These are phyloP conservation scores for Setaria italica DNA, from an alignment of 202 grass and related monocot genomes.

Conservation along the genomic window DNA sequence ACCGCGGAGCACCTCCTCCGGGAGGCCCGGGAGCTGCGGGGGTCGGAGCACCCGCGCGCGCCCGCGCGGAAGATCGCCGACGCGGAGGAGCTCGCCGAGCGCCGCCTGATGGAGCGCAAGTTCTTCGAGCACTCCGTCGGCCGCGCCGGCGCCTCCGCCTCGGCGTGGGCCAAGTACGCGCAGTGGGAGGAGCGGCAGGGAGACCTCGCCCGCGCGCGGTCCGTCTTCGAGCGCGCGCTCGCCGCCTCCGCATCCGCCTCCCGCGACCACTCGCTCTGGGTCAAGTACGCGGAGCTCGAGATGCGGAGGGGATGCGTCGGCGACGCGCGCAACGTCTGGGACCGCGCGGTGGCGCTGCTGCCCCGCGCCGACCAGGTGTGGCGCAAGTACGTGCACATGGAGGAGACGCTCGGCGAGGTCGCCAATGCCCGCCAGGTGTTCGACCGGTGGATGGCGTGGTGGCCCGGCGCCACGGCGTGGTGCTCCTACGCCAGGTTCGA, in stretches of 20 bases:
- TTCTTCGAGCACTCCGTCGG: conserved; percentile 72
- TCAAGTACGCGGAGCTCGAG: conserved; percentile 91
- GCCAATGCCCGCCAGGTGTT: conserved; percentile 82
- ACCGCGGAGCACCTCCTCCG: conserved; percentile 91
- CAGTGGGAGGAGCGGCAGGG: conserved; percentile 79
- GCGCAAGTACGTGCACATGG: conserved; percentile 95
- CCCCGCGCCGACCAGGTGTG: conserved; percentile 86
- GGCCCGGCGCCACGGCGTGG: conserved; percentile 65
- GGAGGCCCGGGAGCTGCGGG: conserved; percentile 76
- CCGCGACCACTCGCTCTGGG: conserved; percentile 81
- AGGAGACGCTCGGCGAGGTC: conserved; percentile 71
- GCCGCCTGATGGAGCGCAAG: conserved; percentile 75
- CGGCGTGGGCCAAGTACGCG: conserved; percentile 84
- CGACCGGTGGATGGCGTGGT: conserved; percentile 89
- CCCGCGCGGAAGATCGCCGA: conserved; percentile 79
- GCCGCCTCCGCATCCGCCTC: conserved; percentile 44
- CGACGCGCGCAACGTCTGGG: conserved; percentile 86
- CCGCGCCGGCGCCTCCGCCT: conserved; percentile 63
- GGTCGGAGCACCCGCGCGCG: conserved; percentile 65
- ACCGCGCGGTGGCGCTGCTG: conserved; percentile 75
- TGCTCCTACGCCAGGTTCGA: conserved; percentile 84
- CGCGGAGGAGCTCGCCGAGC: conserved; percentile 66
- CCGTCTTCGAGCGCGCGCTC: conserved; percentile 84
- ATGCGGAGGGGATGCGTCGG: conserved; percentile 75
- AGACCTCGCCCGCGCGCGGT: conserved; percentile 71